phyloP scores from a whole-genome alignment of 2,329 filamentous ascomycete species.

The Claviceps fusiformis region DNA sequence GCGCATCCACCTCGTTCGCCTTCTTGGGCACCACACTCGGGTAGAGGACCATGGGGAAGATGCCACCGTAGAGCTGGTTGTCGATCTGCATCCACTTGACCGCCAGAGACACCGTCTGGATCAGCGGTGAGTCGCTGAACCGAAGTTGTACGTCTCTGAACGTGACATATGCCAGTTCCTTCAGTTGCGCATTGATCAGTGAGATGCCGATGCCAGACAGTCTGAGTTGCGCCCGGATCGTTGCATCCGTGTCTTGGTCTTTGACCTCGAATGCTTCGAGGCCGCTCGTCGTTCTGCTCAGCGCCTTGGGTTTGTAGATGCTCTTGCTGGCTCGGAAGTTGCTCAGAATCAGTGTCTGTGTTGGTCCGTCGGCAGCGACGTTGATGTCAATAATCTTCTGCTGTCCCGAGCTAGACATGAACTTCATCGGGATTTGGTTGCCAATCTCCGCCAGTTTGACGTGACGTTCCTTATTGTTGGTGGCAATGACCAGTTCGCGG shows the following conservation, averaged over 20 bases:
- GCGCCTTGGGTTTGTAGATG: conserved; percentile 55
- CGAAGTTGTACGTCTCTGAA: conserved; percentile 83
- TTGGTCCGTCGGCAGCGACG: conserved; percentile 87
- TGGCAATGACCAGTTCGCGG: conserved; percentile 70
- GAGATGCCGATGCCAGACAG: conserved; percentile 87
- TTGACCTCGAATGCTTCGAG: conserved; percentile 76
- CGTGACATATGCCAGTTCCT: conserved; percentile 85
- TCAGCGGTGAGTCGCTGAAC: conserved; percentile 83
- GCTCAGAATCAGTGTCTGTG: conserved; percentile 83
- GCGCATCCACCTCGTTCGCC: conserved; percentile 87
- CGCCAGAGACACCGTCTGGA: conserved; percentile 79
- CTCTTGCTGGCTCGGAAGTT: conserved; percentile 92
- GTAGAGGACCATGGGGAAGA: conserved; percentile 95
- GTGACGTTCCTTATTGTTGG: conserved; percentile 52
- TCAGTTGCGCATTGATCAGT: conserved; percentile 80
- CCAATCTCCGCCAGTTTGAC: conserved; percentile 95
- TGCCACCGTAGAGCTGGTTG: conserved; percentile 94
- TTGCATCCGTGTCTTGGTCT: conserved; percentile 74
- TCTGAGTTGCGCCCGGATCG: conserved; percentile 77
- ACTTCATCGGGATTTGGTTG: conserved; percentile 87
- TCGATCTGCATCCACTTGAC: conserved; percentile 99
- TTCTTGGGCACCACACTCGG: conserved; percentile 96
- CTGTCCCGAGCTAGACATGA: conserved; percentile 51
- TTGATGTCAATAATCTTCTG: conserved; percentile 94
- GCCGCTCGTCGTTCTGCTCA: conserved; percentile 33